These are phyloP conservation scores for Phialocephala sp. DNA, from an alignment of 2,329 filamentous ascomycete genomes.

Conservation along the genomic window DNA sequence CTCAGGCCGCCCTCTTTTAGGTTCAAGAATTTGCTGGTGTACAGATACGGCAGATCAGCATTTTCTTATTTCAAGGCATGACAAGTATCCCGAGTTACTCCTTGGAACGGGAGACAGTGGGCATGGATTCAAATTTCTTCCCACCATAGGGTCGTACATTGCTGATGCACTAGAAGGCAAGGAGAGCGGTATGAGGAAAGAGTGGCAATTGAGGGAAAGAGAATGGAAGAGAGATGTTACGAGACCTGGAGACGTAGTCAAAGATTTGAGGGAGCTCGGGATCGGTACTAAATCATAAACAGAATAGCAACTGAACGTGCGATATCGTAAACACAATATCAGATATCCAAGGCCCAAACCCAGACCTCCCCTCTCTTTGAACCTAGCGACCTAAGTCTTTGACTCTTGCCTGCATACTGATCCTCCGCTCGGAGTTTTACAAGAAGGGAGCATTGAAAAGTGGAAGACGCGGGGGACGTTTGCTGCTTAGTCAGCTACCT, in stretches of 20 bases:
- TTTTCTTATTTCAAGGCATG: slow-evolving; percentile 15
- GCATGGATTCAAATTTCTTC: slow-evolving; percentile 53
- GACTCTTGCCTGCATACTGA: no score
- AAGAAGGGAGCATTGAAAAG: no score
- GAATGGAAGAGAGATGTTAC: slow-evolving; percentile 20
- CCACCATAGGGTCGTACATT: slow-evolving; percentile 45
- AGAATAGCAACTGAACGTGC: no score
- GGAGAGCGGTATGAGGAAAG: slow-evolving; percentile 17
- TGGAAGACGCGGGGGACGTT: no score
- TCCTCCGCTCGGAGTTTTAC: neutral
- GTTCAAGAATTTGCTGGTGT: slow-evolving; percentile 58
- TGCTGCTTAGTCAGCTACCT: no score
- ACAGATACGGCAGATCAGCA: slow-evolving; percentile 52
- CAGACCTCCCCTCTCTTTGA: no score
- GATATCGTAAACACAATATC: no score
- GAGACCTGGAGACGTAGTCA: slow-evolving; percentile 24
- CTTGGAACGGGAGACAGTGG: slow-evolving; percentile 51
- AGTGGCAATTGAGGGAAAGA: slow-evolving; percentile 20
- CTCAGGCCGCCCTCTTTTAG: slow-evolving; percentile 53
- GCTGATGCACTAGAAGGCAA: slow-evolving; percentile 21
- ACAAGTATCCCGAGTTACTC: slow-evolving; percentile 42
- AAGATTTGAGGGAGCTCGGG: slow-evolving; percentile 24
- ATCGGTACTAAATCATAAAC: neutral
- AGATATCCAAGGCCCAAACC: no score
- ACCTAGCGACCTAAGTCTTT: no score